These are phyloP conservation scores for Neonectria punicea DNA, from an alignment of 2,329 filamentous ascomycete genomes.

Conservation along the genomic window DNA sequence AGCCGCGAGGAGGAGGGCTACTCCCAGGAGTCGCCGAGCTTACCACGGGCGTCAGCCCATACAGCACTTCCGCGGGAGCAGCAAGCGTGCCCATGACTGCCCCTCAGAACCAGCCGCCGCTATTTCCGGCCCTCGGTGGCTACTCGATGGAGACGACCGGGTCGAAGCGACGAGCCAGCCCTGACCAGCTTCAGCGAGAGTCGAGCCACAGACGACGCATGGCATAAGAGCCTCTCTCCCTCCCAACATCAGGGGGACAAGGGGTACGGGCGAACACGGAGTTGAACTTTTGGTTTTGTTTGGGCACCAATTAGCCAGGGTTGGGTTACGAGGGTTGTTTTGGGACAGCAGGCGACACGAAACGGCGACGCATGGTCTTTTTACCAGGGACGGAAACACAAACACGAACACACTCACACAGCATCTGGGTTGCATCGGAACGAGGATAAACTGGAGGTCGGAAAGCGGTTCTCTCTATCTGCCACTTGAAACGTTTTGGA, in stretches of 20 bases:
- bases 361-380: slow-evolving; percentile 21
- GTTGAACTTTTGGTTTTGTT: slow-evolving; percentile 28
- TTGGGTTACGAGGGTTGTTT: slow-evolving; percentile 17
- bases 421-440: slow-evolving; percentile 26
- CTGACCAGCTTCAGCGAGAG: slow-evolving; percentile 57
- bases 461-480: slow-evolving; percentile 21
- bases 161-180: slow-evolving; percentile 62
- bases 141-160: slow-evolving; percentile 54
- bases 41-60: slow-evolving; percentile 71
- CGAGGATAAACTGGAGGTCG: slow-evolving; percentile 18
- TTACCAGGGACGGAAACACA: slow-evolving; percentile 20
- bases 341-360: slow-evolving; percentile 24
- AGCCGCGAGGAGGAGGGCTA: slow-evolving; percentile 54
- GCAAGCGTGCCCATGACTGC: slow-evolving; percentile 44
- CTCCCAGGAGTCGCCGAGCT: slow-evolving; percentile 72
- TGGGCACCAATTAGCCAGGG: slow-evolving; percentile 21
- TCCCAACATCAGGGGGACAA: neutral
- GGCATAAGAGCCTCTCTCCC: slow-evolving; percentile 32
- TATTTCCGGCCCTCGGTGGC: slow-evolving; percentile 48
- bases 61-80: slow-evolving; percentile 60
- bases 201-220: slow-evolving; percentile 55
- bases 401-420: slow-evolving; percentile 20
- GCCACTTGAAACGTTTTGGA: slow-evolving; percentile 18
- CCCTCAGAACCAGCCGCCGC: slow-evolving; percentile 51
- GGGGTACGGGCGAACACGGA: slow-evolving; percentile 27